A percentile compares a stretch with the other conserved stretches of the same genome.
Evolutionary conservation across 441 rosid genomes (phyloP).

Genomic region (Corymbia calophylla): DNA sequence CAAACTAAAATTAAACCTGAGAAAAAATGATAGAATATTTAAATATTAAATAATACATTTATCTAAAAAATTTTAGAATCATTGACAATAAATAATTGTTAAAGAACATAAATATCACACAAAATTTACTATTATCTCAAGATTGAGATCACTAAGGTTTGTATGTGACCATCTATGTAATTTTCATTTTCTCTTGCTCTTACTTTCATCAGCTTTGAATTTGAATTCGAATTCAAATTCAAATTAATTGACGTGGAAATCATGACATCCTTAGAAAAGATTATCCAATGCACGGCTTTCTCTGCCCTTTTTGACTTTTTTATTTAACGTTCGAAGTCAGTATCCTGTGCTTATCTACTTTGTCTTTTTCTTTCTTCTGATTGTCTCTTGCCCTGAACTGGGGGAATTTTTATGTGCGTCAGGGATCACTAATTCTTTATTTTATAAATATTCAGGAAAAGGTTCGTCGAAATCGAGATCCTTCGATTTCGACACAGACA

Average conservation of each 20-base stretch:
- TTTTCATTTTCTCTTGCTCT: too few species aligned
- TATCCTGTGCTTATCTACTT: fast-evolving
- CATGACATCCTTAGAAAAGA: neutral
- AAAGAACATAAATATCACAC: neutral
- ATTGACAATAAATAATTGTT: neutral
- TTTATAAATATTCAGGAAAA: neutral
- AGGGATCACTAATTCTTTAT: neutral
- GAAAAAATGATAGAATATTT: too few species aligned
- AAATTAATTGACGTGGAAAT: neutral
- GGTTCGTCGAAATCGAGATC: neutral
- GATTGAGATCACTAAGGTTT: neutral
- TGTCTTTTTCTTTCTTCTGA: too few species aligned
- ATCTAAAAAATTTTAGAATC: too few species aligned
- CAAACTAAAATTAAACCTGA: too few species aligned
- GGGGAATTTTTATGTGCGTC: neutral
- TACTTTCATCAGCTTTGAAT: too few species aligned
- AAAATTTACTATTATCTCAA: neutral
- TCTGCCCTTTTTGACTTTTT: neutral
- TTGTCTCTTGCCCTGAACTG: neutral
- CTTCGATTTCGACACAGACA: fast-evolving
- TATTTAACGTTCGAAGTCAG: neutral
- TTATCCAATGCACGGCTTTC: neutral
- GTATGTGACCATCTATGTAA: neutral
- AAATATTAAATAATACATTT: too few species aligned
- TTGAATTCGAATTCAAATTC: neutral